Conservation (phyloP, 495 filamentous ascomycete genomes). For the Copromyces sp. region DNA sequence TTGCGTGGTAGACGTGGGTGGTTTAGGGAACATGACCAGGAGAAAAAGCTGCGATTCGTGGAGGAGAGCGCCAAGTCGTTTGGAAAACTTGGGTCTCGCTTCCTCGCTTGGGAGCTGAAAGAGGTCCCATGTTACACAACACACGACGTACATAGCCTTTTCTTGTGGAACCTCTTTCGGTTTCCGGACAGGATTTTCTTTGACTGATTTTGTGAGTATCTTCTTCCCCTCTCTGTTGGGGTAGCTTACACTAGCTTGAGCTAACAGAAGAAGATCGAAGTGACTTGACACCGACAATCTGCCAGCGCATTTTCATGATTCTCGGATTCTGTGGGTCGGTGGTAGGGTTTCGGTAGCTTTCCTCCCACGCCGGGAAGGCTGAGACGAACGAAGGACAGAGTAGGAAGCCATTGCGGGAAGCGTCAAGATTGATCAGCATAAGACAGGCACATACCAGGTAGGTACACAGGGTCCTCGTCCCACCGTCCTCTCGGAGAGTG, state of each 20-base stretch:
- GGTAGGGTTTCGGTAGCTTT: neutral
- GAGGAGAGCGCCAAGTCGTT: neutral
- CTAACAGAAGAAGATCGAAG: neutral
- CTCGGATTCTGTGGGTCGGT: neutral
- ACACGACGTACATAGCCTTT: neutral
- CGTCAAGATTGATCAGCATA: neutral
- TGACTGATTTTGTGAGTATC: neutral
- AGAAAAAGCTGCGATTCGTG: neutral
- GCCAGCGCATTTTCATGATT: neutral
- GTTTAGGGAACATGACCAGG: neutral
- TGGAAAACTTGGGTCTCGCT: neutral
- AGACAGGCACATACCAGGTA: neutral
- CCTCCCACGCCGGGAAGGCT: neutral
- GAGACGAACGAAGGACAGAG: neutral
- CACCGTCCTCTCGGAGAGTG: neutral
- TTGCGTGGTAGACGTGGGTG: neutral
- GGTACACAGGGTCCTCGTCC: neutral
- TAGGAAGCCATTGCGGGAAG: neutral
- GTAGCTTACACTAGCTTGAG: neutral
- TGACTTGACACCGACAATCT: neutral
- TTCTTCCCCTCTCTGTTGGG: neutral
- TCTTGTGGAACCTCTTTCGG: neutral
- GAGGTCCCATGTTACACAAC: neutral
- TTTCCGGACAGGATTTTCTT: neutral
- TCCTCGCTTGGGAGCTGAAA: neutral